Base-by-base conservation (phyloP, 2,329 filamentous ascomycete genomes). In the Colletotrichum noveboracense region DNA sequence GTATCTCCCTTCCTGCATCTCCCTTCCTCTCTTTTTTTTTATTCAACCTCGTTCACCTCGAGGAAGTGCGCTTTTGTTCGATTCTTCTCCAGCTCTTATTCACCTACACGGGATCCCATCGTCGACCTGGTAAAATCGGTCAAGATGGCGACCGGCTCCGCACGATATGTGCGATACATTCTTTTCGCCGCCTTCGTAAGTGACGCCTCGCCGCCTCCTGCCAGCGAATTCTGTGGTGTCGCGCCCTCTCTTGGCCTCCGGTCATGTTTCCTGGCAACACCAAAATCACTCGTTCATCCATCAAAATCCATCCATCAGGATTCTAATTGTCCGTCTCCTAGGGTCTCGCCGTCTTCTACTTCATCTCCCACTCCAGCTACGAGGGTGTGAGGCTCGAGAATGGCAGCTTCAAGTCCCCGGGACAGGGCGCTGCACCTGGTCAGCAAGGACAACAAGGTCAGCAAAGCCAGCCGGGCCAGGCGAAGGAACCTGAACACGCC, bases 101-200 rank as follows among this genome's bases (percentile, higher is more conserved):
- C 28, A 30, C 16, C 30, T 26, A 55, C 9, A 60, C 16, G 16
- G 43, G 21, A 34, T 65, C 65, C 43, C 48, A 74, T 71, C 61
- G 24, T 67, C 62, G 71, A 34, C 70, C 58, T 74, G 58, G 36
- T 52, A 71, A 70, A 60, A 70, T 60, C 71, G 76, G 78, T 79
- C 82, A 87, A 79, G 82, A 91, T 90, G 89, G 93, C 93, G 86
- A 91, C 92, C 76, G 93, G 93, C 83, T 93, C 91, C 79, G 92
- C 93, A 85, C 93, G 94, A 86, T 95, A 95, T 82, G 87, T 93
- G 89, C 91, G 92, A 89, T 93, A 93, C 86, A 89, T 98, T 84
- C 89, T 97, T 83, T 92, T 98, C 82, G 94, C 95, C 75, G 90
- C 96, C 82, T 93, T 98, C 82, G 96, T 98, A 91, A 83, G 94